These are phyloP conservation scores for Cystobasidium sp. DNA, from an alignment of 1,284 basidiomycete genomes.

Conservation along the genomic window DNA sequence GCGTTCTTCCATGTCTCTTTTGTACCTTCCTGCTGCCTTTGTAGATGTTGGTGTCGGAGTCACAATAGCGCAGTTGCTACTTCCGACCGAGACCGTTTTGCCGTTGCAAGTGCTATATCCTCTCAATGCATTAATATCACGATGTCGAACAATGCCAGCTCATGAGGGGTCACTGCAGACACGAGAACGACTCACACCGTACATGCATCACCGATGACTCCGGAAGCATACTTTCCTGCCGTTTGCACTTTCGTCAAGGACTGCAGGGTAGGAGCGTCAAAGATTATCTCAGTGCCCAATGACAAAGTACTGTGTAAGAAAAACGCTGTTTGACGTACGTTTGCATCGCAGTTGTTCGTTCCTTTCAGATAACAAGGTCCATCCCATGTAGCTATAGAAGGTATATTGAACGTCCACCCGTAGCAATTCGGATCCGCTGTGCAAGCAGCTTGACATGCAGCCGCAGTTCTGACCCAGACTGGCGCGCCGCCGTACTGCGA, in stretches of 20 bases:
- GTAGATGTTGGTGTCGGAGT: conserved; percentile 18
- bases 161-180: not conserved
- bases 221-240: conserved; percentile 6
- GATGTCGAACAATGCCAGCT: not conserved
- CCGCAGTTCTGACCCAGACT: conserved; percentile 11
- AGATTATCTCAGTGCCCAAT: not conserved
- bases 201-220: conserved; percentile 1
- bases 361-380: conserved; percentile 21
- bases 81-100: not conserved
- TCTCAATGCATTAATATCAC: not conserved
- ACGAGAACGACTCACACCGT: not conserved
- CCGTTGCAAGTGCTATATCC: not conserved
- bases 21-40: not conserved
- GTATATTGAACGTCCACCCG: conserved; percentile 17
- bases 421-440: conserved; percentile 25
- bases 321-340: not conserved
- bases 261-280: not conserved
- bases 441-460: conserved; percentile 6
- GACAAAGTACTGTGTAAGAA: too few relatives aligned
- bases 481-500: conserved; percentile 16
- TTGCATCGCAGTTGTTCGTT: conserved; percentile 14
- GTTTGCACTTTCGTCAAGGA: conserved; percentile 9
- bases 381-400: not conserved
- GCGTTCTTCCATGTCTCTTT: conserved; percentile 5
- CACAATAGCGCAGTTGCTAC: conserved; percentile 10